Conservation (phyloP, 352 stramenopile species). For the Pythium angustatum region DNA sequence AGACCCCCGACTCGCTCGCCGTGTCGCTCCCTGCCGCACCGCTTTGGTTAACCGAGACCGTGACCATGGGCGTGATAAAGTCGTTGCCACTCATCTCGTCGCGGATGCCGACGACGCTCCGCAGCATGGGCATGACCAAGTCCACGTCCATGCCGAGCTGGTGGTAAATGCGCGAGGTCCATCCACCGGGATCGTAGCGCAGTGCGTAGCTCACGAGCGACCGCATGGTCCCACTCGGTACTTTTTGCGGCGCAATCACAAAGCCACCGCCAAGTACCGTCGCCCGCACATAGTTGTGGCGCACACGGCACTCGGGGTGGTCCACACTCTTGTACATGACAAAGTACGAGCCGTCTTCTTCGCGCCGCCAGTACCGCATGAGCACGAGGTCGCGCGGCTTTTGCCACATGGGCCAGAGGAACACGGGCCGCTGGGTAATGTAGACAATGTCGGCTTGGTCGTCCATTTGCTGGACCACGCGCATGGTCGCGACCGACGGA, state of each 20-base stretch:
- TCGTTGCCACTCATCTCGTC: conserved; percentile 82
- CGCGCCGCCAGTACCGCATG: conserved; percentile 87
- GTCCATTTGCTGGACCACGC: conserved; percentile 83
- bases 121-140: conserved; percentile 83
- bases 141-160: conserved; percentile 90
- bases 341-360: conserved; percentile 89
- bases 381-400: conserved; percentile 85
- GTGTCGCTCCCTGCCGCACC: conserved; percentile 14
- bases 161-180: conserved; percentile 78
- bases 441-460: conserved; percentile 90
- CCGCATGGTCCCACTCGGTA: conserved; percentile 71
- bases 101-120: conserved; percentile 80
- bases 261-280: conserved; percentile 80
- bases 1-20: conserved; percentile 18
- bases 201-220: conserved; percentile 84
- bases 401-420: conserved; percentile 86
- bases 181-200: conserved; percentile 78
- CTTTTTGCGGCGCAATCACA: conserved; percentile 84
- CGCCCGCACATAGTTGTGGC: conserved; percentile 85
- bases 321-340: conserved; percentile 91
- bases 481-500: conserved; percentile 73
- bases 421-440: conserved; percentile 81
- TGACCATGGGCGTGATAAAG: conserved; percentile 88
- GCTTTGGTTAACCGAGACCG: conserved; percentile 33
- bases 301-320: conserved; percentile 82